Base-by-base conservation (phyloP, 2,329 filamentous ascomycete genomes). In the Penicillium sp. region DNA sequence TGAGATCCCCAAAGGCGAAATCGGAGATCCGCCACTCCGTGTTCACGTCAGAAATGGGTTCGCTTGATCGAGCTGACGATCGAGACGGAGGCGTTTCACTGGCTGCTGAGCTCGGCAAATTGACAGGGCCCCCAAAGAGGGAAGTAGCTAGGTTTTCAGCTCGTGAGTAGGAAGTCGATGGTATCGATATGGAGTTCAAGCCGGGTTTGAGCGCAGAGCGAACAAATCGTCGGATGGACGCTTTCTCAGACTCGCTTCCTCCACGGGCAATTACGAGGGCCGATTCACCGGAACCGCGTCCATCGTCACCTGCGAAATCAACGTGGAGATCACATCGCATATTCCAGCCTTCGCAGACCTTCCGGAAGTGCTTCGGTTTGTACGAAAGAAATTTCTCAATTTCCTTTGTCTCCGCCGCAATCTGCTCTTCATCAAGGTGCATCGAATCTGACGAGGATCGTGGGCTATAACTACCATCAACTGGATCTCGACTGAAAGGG, bases 271-370 rank as follows among this genome's bases (percentile, higher is more conserved):
- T 79, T 2, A 95, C 80, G 24, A 95, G 78, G 35, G 95, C 76
- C 14, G 79, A 81, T 70, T 96, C 92, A 18, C 91, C 91, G 24
- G 85, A 86, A 44, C 85, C 83, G 48, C 83, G 77, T n/a, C 83
- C 82, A 71, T 94, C 88, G 58, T 92, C 89, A 18, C 83, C 85
- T 36, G 88, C 88, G 72, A 96, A 97, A 66, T 99, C 94, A 2
- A 96, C 90, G 63, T 94, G 87, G 2, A 97, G 76, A 55, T 78
- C 85, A 54, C 91, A 83, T 47, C 85, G 85, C 92, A 97, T 97
- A 64, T 97, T 89, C 92, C 94, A 97, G 2, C 88, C 88, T 51
- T 88, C 76, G 64, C 89, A 97, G 1, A 84, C 77, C 63, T 85
- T 86, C 20, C 86, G 84, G 68, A 95, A 95, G 61, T 95, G 83